Evolutionary conservation across 2,329 filamentous ascomycete genomes (phyloP).

Genomic region (Paracorniculantispora psalliotae): DNA sequence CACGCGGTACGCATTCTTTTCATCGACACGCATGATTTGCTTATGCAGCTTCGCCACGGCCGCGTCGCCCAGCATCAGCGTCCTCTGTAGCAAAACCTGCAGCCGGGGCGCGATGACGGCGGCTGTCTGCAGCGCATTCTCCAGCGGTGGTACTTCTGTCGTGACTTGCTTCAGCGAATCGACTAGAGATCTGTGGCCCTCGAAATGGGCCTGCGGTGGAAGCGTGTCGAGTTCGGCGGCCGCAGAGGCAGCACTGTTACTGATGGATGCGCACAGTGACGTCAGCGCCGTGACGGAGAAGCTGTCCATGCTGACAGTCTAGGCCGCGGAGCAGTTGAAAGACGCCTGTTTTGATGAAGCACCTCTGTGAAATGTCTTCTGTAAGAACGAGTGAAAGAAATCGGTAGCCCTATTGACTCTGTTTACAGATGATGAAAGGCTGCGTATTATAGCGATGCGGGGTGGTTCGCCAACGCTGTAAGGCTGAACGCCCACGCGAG

Average conservation of each 20-base stretch:
- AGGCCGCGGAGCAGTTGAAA: no score
- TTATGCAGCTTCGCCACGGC: constrained; percentile 27
- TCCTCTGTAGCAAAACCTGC: constrained; percentile 25
- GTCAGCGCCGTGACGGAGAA: constrained; percentile 32
- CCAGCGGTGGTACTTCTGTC: no score
- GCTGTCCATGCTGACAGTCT: constrained; percentile 29
- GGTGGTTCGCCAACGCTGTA: no score
- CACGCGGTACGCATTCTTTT: constrained; percentile 20
- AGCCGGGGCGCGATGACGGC: constrained; percentile 25
- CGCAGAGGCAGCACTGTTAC: constrained; percentile 26
- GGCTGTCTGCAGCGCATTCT: background rate
- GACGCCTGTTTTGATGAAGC: no score
- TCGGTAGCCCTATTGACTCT: no score
- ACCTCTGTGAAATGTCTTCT: no score
- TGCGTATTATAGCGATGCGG: no score
- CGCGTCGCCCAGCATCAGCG: constrained; percentile 26
- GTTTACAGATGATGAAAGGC: no score
- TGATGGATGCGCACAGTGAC: constrained; percentile 26
- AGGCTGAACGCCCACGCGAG: no score
- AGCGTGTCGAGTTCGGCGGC: constrained; percentile 27
- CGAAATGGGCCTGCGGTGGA: background rate
- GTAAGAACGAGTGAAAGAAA: no score
- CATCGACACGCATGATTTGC: constrained; percentile 29
- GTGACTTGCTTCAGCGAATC: no score
- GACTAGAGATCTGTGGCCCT: no score